Percentiles rank a stretch among this genome's conserved stretches.
These are phyloP conservation scores for Boeremia exigua DNA, from an alignment of 2,329 filamentous ascomycete genomes.

Conservation along the genomic window DNA sequence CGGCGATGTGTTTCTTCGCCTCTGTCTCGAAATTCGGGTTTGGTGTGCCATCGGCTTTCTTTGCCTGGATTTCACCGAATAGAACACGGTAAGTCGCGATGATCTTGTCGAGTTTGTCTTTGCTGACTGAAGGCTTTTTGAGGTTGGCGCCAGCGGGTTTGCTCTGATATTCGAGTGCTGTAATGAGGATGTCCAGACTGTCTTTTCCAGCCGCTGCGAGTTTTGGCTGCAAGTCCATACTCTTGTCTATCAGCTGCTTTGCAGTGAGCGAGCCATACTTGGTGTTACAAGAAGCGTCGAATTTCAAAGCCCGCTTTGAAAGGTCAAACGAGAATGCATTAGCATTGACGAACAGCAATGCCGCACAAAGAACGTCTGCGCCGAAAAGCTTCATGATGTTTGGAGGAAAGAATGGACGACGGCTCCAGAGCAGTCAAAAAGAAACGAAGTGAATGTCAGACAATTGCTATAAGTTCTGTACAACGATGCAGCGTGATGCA, in stretches of 20 bases:
- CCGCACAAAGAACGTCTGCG: not conserved
- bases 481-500: not conserved
- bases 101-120: conserved; percentile 8
- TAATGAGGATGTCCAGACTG: conserved; percentile 8
- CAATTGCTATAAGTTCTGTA: not conserved
- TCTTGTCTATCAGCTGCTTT: conserved; percentile 17
- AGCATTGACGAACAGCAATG: conserved; percentile 9
- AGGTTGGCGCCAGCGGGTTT: conserved; percentile 2
- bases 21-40: conserved; percentile 10
- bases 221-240: conserved; percentile 12
- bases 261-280: conserved; percentile 17
- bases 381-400: conserved; percentile 12
- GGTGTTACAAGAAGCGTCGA: conserved; percentile 14
- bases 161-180: conserved; percentile 9
- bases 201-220: conserved; percentile 15
- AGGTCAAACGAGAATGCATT: conserved; percentile 10
- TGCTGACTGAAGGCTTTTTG: conserved; percentile 7
- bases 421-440: conserved; percentile 11
- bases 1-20: conserved; percentile 7
- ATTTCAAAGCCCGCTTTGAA: conserved; percentile 16
- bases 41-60: conserved; percentile 1
- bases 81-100: conserved; percentile 16
- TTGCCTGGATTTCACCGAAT: conserved; percentile 14
- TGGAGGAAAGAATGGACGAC: conserved; percentile 15
- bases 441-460: not conserved